Evolutionary conservation across 176 grass and related monocot genomes (phyloP).

Genomic region (Musa itinerans): DNA sequence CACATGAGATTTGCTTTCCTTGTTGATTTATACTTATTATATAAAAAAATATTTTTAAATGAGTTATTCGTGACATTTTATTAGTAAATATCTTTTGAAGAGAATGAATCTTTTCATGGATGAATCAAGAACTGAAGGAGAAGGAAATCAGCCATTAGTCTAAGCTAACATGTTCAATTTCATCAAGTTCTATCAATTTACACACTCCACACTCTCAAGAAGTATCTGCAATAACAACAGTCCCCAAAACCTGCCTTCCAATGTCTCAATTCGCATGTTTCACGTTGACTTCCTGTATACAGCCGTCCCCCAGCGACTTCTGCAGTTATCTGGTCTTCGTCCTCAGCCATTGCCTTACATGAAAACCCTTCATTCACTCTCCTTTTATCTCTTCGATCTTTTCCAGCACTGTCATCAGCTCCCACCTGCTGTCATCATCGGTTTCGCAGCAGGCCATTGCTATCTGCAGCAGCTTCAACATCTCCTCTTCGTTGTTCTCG

Average conservation of each 20-base stretch:
- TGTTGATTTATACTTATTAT: too few relatives aligned
- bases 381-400: conserved; percentile 61
- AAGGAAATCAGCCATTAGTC: too few relatives aligned
- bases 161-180: too few relatives aligned
- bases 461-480: conserved; percentile 75
- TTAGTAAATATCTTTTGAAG: too few relatives aligned
- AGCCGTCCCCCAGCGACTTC: neutral
- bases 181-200: too few relatives aligned
- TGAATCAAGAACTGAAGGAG: too few relatives aligned
- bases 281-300: too few relatives aligned
- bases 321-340: neutral
- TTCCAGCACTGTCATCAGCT: conserved; percentile 32
- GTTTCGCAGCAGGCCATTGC: conserved; percentile 69
- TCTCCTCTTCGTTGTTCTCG: conserved; percentile 51
- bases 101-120: too few relatives aligned
- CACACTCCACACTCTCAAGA: neutral
- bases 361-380: neutral
- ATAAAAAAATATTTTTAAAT: too few relatives aligned
- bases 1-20: too few relatives aligned
- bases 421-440: conserved; percentile 44
- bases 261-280: neutral
- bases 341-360: neutral
- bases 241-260: neutral
- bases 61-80: too few relatives aligned
- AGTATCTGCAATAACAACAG: neutral